Evolutionary conservation across 495 filamentous ascomycete genomes (phyloP), one percentile per base, ranked within the genome.

Genomic region (Hypoxylon fragiforme): DNA sequence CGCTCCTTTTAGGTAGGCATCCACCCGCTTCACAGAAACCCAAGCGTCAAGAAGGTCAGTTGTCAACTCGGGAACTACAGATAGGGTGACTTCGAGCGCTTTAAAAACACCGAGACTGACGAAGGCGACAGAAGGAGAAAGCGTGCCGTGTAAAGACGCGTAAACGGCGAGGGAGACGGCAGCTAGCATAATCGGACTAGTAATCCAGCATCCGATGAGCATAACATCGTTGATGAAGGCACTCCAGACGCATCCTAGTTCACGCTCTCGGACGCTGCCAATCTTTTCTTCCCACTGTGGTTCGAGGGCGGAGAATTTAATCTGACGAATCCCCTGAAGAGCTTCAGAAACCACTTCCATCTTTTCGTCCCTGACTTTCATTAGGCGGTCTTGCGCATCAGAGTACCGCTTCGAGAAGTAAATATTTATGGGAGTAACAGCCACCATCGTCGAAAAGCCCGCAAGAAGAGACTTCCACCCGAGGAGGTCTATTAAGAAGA

Each of bases 241-340:
- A 16, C 70, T 76, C 83, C 88, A 88, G 30, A 88, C 74, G 1
- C 79, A 80, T 0, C 55, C 47, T 0, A 95, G 79, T 60, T 95
- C 90, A 19, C 77, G 76, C 9, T 81, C 78, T 60, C 90, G 78
- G 18, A 82, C 80, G 5, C 74, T 73, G n/a, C 72, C 65, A 44
- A 95, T 90, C 46, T 83, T 85, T n/a, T 77, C 70, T 68, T 92
- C 81, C 90, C 90, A 95, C 53, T 88, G 82, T 12, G 73, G 67
- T 63, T 95, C 90, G n/a, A 90, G 67, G 7, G 89, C 90, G 0
- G 88, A 88, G 58, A 95, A 92, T 59, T 95, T 95, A 66, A 95
- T 89, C 64, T 95, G 90, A 4, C 90, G 80, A 46, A 95, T 92
- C 28, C 86, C 90, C 55, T 89, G 84, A 0, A 95, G 71, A 1